A percentile compares a stretch with the other conserved stretches of the same genome.
Conservation (phyloP, 179 eudicot species). For the Heliamphora pulchella region DNA sequence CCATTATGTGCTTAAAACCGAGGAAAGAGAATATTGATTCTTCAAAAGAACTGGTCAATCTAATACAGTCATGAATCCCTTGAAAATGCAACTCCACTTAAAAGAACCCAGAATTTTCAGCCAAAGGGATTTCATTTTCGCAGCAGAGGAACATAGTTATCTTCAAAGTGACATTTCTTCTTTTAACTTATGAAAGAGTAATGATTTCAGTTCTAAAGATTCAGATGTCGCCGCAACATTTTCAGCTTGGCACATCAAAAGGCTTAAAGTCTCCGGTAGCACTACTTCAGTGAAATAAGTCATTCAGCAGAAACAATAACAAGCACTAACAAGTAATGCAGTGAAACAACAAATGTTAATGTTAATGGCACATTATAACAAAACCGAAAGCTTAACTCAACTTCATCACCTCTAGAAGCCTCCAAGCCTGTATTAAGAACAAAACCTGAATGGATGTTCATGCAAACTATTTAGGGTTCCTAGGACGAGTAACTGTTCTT, state of each 20-base stretch:
- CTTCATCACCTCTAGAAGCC: not conserved
- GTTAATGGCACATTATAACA: not conserved
- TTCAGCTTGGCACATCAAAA: not conserved
- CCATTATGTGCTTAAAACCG: not conserved
- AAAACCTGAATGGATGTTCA: not conserved
- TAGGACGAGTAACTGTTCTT: no score
- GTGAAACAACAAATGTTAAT: not conserved
- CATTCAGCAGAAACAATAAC: not conserved
- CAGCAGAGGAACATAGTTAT: not conserved
- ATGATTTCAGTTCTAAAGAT: not conserved
- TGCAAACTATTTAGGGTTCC: no score
- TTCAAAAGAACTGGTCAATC: not conserved
- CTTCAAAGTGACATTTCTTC: not conserved
- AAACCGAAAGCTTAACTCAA: not conserved
- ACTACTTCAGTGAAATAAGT: not conserved
- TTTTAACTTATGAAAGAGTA: not conserved
- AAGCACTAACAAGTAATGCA: not conserved
- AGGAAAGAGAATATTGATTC: not conserved
- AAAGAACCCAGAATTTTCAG: not conserved
- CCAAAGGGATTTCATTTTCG: not conserved
- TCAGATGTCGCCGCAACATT: not conserved
- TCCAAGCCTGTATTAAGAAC: not conserved
- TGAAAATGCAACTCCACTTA: not conserved
- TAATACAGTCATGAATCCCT: not conserved
- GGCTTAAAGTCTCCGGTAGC: not conserved